Evolutionary conservation across 2,329 filamentous ascomycete genomes (phyloP).

Genomic region (Cladophialophora carrionii): DNA sequence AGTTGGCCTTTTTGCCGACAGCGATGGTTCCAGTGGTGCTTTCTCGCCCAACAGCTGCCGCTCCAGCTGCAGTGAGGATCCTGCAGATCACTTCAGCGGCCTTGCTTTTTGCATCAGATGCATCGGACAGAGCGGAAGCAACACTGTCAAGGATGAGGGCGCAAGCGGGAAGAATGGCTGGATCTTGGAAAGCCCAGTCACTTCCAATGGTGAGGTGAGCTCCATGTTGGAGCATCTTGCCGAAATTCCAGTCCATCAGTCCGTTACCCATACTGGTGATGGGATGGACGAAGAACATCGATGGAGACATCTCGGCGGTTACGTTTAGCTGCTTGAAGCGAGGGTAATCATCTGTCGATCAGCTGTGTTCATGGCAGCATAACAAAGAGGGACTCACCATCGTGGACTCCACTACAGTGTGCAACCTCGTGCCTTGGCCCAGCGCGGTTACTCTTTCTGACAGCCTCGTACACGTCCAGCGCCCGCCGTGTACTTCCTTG

Average conservation of each 20-base stretch:
- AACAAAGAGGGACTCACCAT: slow-evolving; percentile 24
- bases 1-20: slow-evolving; percentile 43
- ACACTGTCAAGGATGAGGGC: slow-evolving; percentile 15
- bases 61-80: slow-evolving; percentile 41
- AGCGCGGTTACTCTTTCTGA: slow-evolving; percentile 13
- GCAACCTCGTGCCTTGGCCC: slow-evolving; percentile 37
- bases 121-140: background rate
- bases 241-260: slow-evolving; percentile 41
- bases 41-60: slow-evolving; percentile 40
- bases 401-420: slow-evolving; percentile 40
- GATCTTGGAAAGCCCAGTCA: slow-evolving; percentile 29
- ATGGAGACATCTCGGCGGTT: slow-evolving; percentile 45
- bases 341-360: slow-evolving; percentile 38
- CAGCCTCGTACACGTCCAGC: slow-evolving; percentile 21
- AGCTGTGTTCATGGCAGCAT: background rate
- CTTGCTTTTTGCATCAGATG: background rate
- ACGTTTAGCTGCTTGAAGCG: slow-evolving; percentile 41
- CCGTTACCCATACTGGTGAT: slow-evolving; percentile 14
- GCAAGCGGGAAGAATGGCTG: slow-evolving; percentile 12
- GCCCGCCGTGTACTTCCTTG: slow-evolving; percentile 19
- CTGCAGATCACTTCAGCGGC: slow-evolving; percentile 29
- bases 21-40: slow-evolving; percentile 41
- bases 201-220: slow-evolving; percentile 43
- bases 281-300: slow-evolving; percentile 39
- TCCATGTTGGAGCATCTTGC: slow-evolving; percentile 38